phyloP scores from a whole-genome alignment of 441 rosid genomes.

The Jatropha podagrica region DNA sequence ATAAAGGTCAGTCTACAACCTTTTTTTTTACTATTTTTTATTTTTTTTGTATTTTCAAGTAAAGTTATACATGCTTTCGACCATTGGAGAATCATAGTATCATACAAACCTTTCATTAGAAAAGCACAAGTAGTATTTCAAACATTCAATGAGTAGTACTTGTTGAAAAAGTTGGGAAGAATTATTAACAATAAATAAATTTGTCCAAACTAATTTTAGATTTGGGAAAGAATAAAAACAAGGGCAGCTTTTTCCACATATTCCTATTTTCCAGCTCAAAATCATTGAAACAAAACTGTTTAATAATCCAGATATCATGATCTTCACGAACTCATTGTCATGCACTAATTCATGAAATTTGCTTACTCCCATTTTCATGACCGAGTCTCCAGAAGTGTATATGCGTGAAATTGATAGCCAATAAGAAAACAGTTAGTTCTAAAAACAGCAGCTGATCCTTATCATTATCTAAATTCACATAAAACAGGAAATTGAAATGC shows the following conservation, averaged over 20 bases:
- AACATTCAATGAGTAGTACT: neutral
- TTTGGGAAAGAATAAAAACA: neutral
- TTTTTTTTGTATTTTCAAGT: neutral
- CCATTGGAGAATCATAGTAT: neutral
- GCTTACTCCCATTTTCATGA: conserved; percentile 2
- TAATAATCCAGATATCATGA: neutral
- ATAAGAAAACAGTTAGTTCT: neutral
- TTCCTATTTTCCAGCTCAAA: neutral
- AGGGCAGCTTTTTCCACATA: neutral
- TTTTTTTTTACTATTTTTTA: neutral
- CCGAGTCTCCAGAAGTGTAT: neutral
- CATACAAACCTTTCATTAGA: neutral
- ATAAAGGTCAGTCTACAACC: conserved; percentile 2
- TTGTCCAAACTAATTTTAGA: neutral
- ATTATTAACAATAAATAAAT: neutral
- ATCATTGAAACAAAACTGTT: neutral
- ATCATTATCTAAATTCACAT: conserved; percentile 2
- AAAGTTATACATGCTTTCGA: neutral
- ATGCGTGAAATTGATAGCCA: neutral
- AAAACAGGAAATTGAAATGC: neutral
- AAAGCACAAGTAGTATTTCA: neutral
- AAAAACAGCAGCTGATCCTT: neutral
- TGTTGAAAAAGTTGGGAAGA: neutral
- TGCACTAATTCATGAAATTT: neutral
- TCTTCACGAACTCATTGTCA: neutral